Base-by-base conservation (phyloP, 2,329 filamentous ascomycete genomes). In the Apiospora pterosperma region DNA sequence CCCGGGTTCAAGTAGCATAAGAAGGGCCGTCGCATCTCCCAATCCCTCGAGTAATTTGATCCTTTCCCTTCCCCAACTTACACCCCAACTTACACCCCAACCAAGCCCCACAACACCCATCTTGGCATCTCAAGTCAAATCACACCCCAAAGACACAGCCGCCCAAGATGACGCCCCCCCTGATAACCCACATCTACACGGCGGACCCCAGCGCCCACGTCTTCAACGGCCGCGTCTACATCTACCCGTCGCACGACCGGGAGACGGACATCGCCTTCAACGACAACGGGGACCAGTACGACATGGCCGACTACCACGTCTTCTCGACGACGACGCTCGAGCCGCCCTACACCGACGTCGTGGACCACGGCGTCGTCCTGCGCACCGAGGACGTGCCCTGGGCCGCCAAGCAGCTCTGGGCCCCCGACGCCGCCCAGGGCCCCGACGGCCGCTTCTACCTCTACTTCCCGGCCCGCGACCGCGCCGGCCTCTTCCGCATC, bases 301-400 rank as follows among this genome's bases (percentile, higher is more conserved):
- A 92, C 80, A 94, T 93, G 91, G 84, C 80, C 64, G 91, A 94
- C 80, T 94, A 94, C 82, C 91, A 93, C 77, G 91, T 94, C 75
- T 89, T 93, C 77, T 89, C 85, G 69, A 79, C 78, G 31, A 70
- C 76, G 12, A 80, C 79, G 34, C 77, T 86, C 65, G 83, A 86
- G 63, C 80, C 83, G 1, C 79, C 87, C 28, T 83, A 82, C 66
- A 80, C 82, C 21, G 63, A 70, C 25, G 89, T 93, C 2, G 88
- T 83, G 23, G 91, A 93, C 79, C 91, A 93, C 78, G 91, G 91
- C 71, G 82, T 91, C 60, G 90, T 85, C 16, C 84, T 95, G 44
- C 82, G 81, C 63, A 80, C 85, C 55, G 82, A 85, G 61, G 88
- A 92, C 71, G 81, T 94, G 36, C 90, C 90, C 36, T 94, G 91